Evolutionary conservation across 768 basidiomycete genomes (phyloP), one percentile per base, ranked within the genome.

Genomic region (Coprinellus micaceus): DNA sequence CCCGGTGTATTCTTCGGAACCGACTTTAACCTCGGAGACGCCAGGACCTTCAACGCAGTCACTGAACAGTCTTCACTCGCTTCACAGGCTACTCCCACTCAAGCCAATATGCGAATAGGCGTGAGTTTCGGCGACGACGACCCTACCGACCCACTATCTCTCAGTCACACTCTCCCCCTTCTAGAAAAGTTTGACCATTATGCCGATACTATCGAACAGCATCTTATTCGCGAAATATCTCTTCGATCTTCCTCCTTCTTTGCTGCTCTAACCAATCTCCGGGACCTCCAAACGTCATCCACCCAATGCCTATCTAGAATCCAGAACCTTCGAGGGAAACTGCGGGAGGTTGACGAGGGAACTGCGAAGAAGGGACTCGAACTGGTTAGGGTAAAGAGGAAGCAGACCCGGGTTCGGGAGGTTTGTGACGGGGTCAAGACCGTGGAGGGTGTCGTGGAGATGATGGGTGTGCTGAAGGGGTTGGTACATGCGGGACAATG

Each of bases 181-280:
- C 85, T 96, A 10, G 95, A 98, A 67, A 88, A 85, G 63, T 84
- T 98, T 60, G 94, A 94, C 10, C 88, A 92, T 54, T 88, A 96
- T 64, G 87, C 95, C 2, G 97, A 98, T 67, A 89, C 89, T 0
- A 83, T 98, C 59, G 97, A 99, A 67, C 86, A 93, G 58, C 96
- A 99, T 70, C 88, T 99, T 54, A 83, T 95, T 3, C 85, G 85
- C 58, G 97, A 98, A 71, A 95, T 99, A 44, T 89, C 89, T 9
- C 75, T 89, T 10, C 88, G 96, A 13, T 92, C 94, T 0, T 82
- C 91, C 0, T 93, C 94, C 1, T 99, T 99, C 81, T 99, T 98
- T 64, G 88, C 95, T 4, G 97, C 97, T 6, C 82, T 99, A 36
- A 83, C 93, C 6, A 99, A 99, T 69, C 78, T 99, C 7, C 91